Evolutionary conservation across 1,139 yeast genomes (phyloP).

Genomic region (Lodderomyces margitis): DNA sequence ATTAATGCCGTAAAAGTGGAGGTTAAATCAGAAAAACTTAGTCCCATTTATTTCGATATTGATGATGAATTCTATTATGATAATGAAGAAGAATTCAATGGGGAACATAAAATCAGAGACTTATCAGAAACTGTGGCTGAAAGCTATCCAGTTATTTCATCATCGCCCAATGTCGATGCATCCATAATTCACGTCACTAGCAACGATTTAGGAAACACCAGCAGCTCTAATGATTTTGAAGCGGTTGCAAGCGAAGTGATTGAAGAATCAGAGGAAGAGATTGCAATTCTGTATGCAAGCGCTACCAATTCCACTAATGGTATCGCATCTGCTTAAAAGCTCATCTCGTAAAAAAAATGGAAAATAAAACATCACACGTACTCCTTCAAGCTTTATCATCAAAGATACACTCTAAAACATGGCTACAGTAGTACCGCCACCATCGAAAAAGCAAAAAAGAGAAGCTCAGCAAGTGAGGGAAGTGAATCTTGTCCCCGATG

Average conservation of each 20-base stretch:
- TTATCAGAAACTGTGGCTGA: slow-evolving; percentile 7
- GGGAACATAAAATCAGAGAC: slow-evolving; percentile 8
- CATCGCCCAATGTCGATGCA: slow-evolving; percentile 13
- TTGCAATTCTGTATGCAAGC: neutral
- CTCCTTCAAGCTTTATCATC: too few species aligned
- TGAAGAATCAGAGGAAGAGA: slow-evolving; percentile 18
- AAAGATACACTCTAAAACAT: too few species aligned
- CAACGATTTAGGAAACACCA: slow-evolving; percentile 2
- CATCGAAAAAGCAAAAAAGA: slow-evolving; percentile 82
- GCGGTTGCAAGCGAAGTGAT: slow-evolving; percentile 4
- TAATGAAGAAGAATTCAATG: slow-evolving; percentile 4
- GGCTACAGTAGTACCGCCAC: slow-evolving; percentile 96
- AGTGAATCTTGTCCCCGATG: slow-evolving; percentile 70
- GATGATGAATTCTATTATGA: slow-evolving; percentile 16
- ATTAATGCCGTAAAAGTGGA: slow-evolving; percentile 25
- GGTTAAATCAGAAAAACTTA: slow-evolving; percentile 12
- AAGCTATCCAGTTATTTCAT: slow-evolving; percentile 6
- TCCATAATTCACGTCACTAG: slow-evolving; percentile 10
- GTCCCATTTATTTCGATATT: slow-evolving; percentile 26
- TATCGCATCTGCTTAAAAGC: neutral
- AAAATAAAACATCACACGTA: too few species aligned
- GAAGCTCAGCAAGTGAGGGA: slow-evolving; percentile 82
- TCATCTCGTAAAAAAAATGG: neutral
- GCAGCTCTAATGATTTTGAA: neutral
- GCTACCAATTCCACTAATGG: slow-evolving; percentile 1